Conservation (phyloP, 805 yeast genomes). For the Saturnispora diversa region DNA sequence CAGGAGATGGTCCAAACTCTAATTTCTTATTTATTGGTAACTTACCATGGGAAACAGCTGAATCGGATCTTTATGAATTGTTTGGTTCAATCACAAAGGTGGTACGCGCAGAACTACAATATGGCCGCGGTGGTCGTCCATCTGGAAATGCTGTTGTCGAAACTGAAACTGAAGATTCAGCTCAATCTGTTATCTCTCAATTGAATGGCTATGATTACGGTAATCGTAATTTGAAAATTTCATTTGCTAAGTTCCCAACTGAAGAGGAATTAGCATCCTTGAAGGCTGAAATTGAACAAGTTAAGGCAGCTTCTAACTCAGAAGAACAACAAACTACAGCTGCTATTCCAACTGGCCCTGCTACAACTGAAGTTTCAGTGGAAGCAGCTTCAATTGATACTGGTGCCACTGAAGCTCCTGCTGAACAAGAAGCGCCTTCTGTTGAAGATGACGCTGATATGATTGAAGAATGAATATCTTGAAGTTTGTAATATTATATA, state of each 20-base stretch:
- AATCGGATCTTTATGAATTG: slow-evolving; percentile 73
- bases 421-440: slow-evolving; percentile 4
- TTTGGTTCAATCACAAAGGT: slow-evolving; percentile 81
- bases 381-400: slow-evolving; percentile 1
- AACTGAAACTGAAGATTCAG: slow-evolving; percentile 61
- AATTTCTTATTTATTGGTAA: slow-evolving; percentile 62
- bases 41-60: slow-evolving; percentile 84
- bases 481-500: slow-evolving; percentile 1
- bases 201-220: slow-evolving; percentile 80
- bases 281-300: slow-evolving; percentile 17
- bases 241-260: slow-evolving; percentile 46
- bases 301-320: not conserved
- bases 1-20: slow-evolving; percentile 53
- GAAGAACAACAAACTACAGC: not conserved
- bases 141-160: slow-evolving; percentile 80
- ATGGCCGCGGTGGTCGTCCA: slow-evolving; percentile 52
- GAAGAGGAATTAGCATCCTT: slow-evolving; percentile 11
- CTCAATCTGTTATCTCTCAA: slow-evolving; percentile 66
- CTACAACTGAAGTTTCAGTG: slow-evolving; percentile 4
- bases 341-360: slow-evolving; percentile 3
- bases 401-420: not conserved
- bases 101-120: slow-evolving; percentile 66
- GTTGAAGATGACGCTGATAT: slow-evolving; percentile 20
- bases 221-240: slow-evolving; percentile 58
- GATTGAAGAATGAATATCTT: slow-evolving; percentile 19